Percentiles rank a stretch among this genome's conserved stretches.
Conservation (phyloP, 805 yeast genomes). For the Ogataea paraovalis region DNA sequence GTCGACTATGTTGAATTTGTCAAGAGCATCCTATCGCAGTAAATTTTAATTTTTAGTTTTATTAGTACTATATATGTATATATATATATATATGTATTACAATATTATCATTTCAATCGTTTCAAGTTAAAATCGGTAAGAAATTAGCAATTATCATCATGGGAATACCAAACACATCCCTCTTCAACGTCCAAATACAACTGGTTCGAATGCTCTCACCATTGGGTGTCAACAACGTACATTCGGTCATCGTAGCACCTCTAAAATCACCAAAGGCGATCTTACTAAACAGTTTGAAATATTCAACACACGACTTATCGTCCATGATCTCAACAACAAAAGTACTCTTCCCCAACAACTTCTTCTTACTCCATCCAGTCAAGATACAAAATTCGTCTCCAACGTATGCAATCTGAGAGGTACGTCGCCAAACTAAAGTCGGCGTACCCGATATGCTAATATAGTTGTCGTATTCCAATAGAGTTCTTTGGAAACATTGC, state of each 20-base stretch:
- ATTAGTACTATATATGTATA: background rate
- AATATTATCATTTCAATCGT: constrained; percentile 1
- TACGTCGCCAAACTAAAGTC: constrained; percentile 91
- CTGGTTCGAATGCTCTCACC: constrained; percentile 63
- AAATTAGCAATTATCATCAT: constrained; percentile 96
- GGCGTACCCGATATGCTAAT: constrained; percentile 88
- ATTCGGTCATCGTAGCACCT: constrained; percentile 85
- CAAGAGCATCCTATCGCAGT: constrained; percentile 88
- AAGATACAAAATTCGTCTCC: constrained; percentile 90
- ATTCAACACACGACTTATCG: constrained; percentile 80
- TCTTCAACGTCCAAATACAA: constrained; percentile 86
- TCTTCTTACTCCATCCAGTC: constrained; percentile 84
- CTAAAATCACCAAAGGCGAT: constrained; percentile 89
- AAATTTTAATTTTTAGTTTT: constrained; percentile 11
- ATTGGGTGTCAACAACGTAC: constrained; percentile 64
- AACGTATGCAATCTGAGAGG: constrained; percentile 92
- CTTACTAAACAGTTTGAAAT: constrained; percentile 77
- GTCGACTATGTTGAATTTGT: constrained; percentile 95
- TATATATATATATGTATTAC: background rate
- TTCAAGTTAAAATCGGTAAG: constrained; percentile 59
- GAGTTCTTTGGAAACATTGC: constrained; percentile 90
- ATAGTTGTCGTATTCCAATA: constrained; percentile 83
- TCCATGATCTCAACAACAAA: constrained; percentile 83
- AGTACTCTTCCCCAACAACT: constrained; percentile 60
- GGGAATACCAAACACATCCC: constrained; percentile 95